Evolutionary conservation across 345 rosid species (phyloP), one percentile per base, ranked within the genome.

Genomic region (Fremontodendron californicum): DNA sequence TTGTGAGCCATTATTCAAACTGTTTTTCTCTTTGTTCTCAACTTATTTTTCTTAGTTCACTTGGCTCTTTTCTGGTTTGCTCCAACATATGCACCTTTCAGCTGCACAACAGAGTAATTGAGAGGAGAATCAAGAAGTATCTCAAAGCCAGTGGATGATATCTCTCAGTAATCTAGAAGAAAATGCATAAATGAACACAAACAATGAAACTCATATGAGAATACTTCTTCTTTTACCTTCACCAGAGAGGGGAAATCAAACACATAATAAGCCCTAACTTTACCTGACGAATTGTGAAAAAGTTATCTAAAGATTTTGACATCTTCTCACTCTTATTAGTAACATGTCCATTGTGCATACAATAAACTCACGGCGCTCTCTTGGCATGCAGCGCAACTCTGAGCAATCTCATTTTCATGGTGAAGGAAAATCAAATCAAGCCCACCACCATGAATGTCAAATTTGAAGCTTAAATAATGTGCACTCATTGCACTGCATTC

Each of bases 401-500:
- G 98, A 2, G 97, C 92, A 16, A 90, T 85, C 84, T 94, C 97
- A 76, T 94, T 94, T 70, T 94, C 98, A 81, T 91, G 96, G 80
- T 90, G 92, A 3, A 93, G 97, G 81, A 90, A 93, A 13, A 87
- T 85, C 77, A 87, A 84, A 86, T 91, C 93, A 31, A 87, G 88
- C 81, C 96, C 97, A 80, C 93, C 96, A 39, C 97, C 94, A 80
- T 93, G 97, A 72, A 92, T 90, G 75, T 90, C 98, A 79, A 94
- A 94, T 74, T 81, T 85, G 69, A 80, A 78, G 27, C 93, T 81
- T 61, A 92, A 86, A 83, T 88, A 89, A 72, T 82, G 87, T 35
- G 86, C 92, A 88, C 95, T 94, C 98, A 90, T 92, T n/a, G 98
- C 97, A 81, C 98, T 92, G 91, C 98, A 94, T 82, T 95, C 99